Evolutionary conservation across 2,329 filamentous ascomycete species (phyloP).

Genomic region (Diaporthe vexans): DNA sequence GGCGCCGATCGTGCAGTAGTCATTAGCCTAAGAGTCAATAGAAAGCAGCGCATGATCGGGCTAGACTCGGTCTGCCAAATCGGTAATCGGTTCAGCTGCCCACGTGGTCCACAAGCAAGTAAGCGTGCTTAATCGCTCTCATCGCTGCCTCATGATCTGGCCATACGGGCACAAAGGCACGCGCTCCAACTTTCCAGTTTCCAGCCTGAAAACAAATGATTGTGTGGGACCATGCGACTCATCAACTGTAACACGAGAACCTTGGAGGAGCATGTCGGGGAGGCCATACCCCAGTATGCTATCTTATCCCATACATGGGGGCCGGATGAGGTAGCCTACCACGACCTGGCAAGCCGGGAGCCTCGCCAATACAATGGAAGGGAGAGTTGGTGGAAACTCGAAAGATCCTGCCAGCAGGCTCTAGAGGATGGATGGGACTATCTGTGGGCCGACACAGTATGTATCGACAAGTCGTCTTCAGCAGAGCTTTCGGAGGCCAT

Average conservation of each 20-base stretch:
- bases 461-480: conserved; percentile 37
- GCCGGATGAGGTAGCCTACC: conserved; percentile 40
- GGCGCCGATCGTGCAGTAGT: background rate
- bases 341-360: conserved; percentile 36
- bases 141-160: background rate
- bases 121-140: background rate
- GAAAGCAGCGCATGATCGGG: background rate
- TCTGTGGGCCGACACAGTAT: conserved; percentile 40
- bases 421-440: conserved; percentile 20
- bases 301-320: conserved; percentile 50
- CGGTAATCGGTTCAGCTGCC: background rate
- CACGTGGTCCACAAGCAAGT: conserved; percentile 4
- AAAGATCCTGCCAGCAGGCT: conserved; percentile 23
- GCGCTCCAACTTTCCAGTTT: no score
- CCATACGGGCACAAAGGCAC: no score
- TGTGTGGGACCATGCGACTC: conserved; percentile 26
- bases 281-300: conserved; percentile 36
- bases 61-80: conserved; percentile 11
- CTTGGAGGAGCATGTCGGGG: conserved; percentile 24
- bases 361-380: conserved; percentile 12
- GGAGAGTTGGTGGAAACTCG: conserved; percentile 24
- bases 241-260: conserved; percentile 19
- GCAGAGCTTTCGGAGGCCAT: conserved; percentile 6
- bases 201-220: no score
- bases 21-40: no score